Evolutionary conservation across 345 rosid genomes (phyloP), one percentile per base, ranked within the genome.

Genomic region (Hibiscus mutabilis): DNA sequence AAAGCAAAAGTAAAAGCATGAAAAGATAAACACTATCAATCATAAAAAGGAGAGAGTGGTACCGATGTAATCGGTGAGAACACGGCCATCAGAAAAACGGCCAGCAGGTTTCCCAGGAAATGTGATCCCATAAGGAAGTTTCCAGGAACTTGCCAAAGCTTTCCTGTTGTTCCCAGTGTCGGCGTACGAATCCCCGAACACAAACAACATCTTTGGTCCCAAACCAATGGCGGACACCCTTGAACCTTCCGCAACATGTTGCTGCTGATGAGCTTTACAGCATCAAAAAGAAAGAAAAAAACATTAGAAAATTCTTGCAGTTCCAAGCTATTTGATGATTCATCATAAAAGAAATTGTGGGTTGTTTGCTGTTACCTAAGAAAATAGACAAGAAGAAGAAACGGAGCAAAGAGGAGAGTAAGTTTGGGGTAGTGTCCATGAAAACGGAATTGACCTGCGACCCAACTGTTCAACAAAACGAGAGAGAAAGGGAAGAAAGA

Each of bases 101-200:
- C 90, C 93, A 12, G 82, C 11, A 2, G 93, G 93, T 74, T 76
- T 83, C 5, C 91, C 91, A 1, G 93, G 93, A 57, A 79, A 86
- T 60, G 91, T 85, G 67, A 76, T 40, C 2, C 91, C 93, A 15
- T 88, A 86, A 13, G 93, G 93, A 4, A 64, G 22, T 69, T 81
- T 85, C 93, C 93, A 88, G 2, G 91, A 78, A 69, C 24, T 58
- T 11, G 80, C 21, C 1, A 9, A 3, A 24, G 78, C 22, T 53
- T 64, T 82, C 1, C 71, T 27, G 76, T 57, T 61, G 83, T 89
- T 89, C 12, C 93, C 93, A 7, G 93, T 86, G 72, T 89, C 94
- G 9, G 77, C 89, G 6, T 87, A 89, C 0, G 94, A 89, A 61
- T 87, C 91, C n/a, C 94, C 94, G 46, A 89, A 89, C 18, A 85